These are phyloP conservation scores for Stereum hirsutum DNA, from an alignment of 1,284 basidiomycete genomes.

Conservation along the genomic window DNA sequence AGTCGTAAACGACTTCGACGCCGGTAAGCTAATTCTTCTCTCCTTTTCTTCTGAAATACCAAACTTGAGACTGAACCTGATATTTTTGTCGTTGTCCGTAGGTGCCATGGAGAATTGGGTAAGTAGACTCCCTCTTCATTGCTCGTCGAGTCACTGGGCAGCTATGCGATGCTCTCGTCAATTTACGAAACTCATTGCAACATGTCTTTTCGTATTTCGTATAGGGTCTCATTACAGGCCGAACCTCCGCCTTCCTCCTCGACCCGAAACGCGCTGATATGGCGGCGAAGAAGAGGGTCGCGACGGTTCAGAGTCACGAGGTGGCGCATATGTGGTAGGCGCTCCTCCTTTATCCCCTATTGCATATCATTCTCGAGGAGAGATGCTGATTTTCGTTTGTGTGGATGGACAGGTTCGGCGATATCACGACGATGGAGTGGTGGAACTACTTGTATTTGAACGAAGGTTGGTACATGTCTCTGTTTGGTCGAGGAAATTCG, in stretches of 20 bases:
- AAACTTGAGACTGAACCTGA: neutral
- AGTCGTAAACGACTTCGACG: slow-evolving; percentile 81
- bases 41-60: neutral
- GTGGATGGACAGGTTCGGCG: slow-evolving; percentile 66
- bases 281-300: slow-evolving; percentile 73
- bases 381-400: slow-evolving; percentile 7
- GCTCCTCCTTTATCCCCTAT: neutral
- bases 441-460: slow-evolving; percentile 89
- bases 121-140: slow-evolving; percentile 6
- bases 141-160: neutral
- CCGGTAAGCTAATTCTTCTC: slow-evolving; percentile 36
- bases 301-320: slow-evolving; percentile 77
- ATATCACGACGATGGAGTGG: slow-evolving; percentile 91
- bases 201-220: too few relatives aligned
- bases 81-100: slow-evolving; percentile 10
- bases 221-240: slow-evolving; percentile 83
- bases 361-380: neutral
- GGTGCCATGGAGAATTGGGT: slow-evolving; percentile 95
- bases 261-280: slow-evolving; percentile 76
- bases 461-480: slow-evolving; percentile 36
- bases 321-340: slow-evolving; percentile 78
- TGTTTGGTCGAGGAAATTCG: neutral
- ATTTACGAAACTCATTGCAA: too few relatives aligned
- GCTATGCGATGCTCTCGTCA: too few relatives aligned
- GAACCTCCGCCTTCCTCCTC: slow-evolving; percentile 77